phyloP scores from a whole-genome alignment of 192 early-diverging fungal species.

The Umbelopsis vinacea region DNA sequence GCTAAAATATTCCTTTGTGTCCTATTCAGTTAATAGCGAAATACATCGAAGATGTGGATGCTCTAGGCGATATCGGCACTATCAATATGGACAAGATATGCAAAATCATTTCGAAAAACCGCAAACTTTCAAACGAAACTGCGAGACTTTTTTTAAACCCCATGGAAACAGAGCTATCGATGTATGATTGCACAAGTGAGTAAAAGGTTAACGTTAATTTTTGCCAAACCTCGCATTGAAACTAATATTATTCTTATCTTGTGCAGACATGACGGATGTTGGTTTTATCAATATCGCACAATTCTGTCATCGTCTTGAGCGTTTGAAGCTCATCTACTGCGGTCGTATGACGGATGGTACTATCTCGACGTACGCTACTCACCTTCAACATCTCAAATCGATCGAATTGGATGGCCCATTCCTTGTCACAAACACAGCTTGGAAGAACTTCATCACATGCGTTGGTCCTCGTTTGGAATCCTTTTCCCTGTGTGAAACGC shows the following conservation, averaged over 20 bases:
- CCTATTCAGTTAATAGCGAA: slow-evolving; percentile 63
- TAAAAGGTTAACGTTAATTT: neutral
- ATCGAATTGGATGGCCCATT: slow-evolving; percentile 75
- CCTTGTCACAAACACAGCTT: slow-evolving; percentile 63
- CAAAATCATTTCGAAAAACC: slow-evolving; percentile 79
- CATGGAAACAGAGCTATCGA: slow-evolving; percentile 52
- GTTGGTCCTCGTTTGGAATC: slow-evolving; percentile 55
- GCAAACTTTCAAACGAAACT: slow-evolving; percentile 65
- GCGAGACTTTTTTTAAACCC: slow-evolving; percentile 74
- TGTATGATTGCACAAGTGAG: slow-evolving; percentile 81
- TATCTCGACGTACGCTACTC: slow-evolving; percentile 45
- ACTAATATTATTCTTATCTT: neutral
- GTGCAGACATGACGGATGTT: slow-evolving; percentile 46
- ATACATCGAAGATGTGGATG: slow-evolving; percentile 81
- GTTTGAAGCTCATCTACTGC: slow-evolving; percentile 72
- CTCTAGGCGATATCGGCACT: slow-evolving; percentile 80
- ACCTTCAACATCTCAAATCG: slow-evolving; percentile 50
- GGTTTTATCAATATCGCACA: slow-evolving; percentile 64
- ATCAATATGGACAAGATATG: slow-evolving; percentile 72
- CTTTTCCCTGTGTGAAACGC: slow-evolving; percentile 63
- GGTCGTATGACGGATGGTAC: slow-evolving; percentile 65
- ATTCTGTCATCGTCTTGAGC: slow-evolving; percentile 63
- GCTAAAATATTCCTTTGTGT: neutral
- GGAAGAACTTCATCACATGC: slow-evolving; percentile 59
- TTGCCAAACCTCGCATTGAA: neutral